These are phyloP conservation scores for Papiliotrema terrestris DNA, from an alignment of 1,284 basidiomycete genomes.

Conservation along the genomic window DNA sequence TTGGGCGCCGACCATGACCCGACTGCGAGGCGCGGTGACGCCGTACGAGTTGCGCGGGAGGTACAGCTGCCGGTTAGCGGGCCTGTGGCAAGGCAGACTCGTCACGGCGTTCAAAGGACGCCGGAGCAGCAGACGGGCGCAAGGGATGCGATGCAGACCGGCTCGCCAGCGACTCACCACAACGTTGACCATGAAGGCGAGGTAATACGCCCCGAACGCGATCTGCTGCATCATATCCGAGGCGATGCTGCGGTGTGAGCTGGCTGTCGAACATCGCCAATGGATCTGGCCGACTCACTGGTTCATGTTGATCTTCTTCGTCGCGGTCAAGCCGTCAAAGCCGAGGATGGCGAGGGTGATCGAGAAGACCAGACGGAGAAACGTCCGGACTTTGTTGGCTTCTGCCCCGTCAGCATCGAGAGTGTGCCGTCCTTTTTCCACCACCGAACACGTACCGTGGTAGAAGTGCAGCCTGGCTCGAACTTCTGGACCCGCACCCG, in stretches of 20 bases:
- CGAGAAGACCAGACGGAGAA: constrained; percentile 26
- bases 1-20: constrained; percentile 21
- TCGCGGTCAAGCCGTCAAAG: constrained; percentile 17
- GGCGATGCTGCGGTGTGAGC: neutral
- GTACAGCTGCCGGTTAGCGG: neutral
- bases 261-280: neutral
- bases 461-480: constrained; percentile 31
- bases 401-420: constrained; percentile 8
- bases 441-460: constrained; percentile 18
- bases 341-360: constrained; percentile 20
- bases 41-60: constrained; percentile 11
- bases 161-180: constrained; percentile 9
- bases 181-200: constrained; percentile 22
- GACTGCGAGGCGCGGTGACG: neutral
- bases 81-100: too few species aligned
- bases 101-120: too few species aligned
- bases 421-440: too few species aligned
- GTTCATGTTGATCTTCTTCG: neutral
- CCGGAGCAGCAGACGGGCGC: neutral
- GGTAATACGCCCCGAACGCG: constrained; percentile 19
- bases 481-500: constrained; percentile 34
- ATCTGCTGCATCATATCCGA: constrained; percentile 15
- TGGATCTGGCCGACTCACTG: constrained; percentile 2
- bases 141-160: neutral
- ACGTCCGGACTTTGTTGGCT: constrained; percentile 32